Evolutionary conservation across 495 filamentous ascomycete species (phyloP).

Genomic region (Aspergillus ellipticus): DNA sequence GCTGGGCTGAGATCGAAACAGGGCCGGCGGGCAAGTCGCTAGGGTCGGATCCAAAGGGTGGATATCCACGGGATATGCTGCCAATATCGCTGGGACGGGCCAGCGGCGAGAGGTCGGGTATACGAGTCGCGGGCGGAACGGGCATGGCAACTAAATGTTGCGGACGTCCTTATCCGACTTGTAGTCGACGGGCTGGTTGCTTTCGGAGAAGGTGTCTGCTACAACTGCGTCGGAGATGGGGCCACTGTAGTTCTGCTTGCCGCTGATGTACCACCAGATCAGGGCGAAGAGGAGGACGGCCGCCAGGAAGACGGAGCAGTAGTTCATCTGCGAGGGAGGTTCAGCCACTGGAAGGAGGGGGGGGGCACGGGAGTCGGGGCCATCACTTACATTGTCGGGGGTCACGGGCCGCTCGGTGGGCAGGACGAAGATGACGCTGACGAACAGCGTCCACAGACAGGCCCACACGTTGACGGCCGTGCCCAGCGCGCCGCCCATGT

Average conservation of each 20-base stretch:
- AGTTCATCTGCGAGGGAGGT: conserved; percentile 49
- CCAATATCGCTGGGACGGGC: too few relatives aligned
- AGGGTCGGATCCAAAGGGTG: too few relatives aligned
- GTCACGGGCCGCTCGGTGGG: conserved; percentile 53
- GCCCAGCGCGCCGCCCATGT: conserved; percentile 52
- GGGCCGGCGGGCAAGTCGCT: too few relatives aligned
- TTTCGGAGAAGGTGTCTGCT: neutral
- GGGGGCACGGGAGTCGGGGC: neutral
- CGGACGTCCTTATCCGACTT: neutral
- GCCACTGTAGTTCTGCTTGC: conserved; percentile 49
- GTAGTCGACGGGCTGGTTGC: neutral
- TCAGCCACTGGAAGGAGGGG: neutral
- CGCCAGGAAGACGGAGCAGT: conserved; percentile 42
- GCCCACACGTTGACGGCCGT: conserved; percentile 49
- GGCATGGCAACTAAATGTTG: too few relatives aligned
- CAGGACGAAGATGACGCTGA: conserved; percentile 58
- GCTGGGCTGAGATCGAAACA: too few relatives aligned
- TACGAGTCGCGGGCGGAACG: too few relatives aligned
- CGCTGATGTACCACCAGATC: conserved; percentile 49
- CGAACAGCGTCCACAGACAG: conserved; percentile 57
- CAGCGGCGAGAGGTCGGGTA: too few relatives aligned
- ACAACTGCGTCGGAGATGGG: conserved; percentile 41
- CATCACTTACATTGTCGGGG: conserved; percentile 32
- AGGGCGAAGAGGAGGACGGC: conserved; percentile 42
- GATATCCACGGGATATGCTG: too few relatives aligned